phyloP scores from a whole-genome alignment of 2,329 filamentous ascomycete genomes.

The Ceratocystis lukuohia region DNA sequence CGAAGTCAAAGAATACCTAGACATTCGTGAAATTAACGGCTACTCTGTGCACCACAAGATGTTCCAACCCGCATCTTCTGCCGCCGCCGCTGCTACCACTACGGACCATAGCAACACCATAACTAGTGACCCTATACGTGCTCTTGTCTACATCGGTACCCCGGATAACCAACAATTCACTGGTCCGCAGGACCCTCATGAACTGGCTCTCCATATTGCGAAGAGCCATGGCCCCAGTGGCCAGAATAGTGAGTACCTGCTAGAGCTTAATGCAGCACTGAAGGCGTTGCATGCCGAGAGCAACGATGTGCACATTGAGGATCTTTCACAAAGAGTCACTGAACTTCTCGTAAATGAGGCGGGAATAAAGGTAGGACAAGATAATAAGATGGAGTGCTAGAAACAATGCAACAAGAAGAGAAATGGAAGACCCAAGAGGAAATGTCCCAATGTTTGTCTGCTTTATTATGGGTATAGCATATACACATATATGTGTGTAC shows the following conservation, averaged over 20 bases:
- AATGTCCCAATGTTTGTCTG: not conserved
- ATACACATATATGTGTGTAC: too few species aligned
- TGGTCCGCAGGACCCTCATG: slow-evolving; percentile 64
- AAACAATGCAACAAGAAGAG: not conserved
- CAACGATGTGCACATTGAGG: slow-evolving; percentile 70
- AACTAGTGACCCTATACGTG: slow-evolving; percentile 29
- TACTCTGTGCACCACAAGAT: slow-evolving; percentile 87
- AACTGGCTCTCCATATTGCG: slow-evolving; percentile 68
- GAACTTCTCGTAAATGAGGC: slow-evolving; percentile 32
- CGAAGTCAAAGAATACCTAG: slow-evolving; percentile 78
- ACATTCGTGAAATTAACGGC: slow-evolving; percentile 94
- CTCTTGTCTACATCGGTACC: slow-evolving; percentile 85
- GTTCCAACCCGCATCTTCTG: slow-evolving; percentile 49
- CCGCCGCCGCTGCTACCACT: slow-evolving; percentile 26
- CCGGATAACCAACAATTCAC: slow-evolving; percentile 88
- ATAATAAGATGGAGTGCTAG: not conserved
- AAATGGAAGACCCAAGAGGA: too few species aligned
- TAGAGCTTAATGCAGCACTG: slow-evolving; percentile 63
- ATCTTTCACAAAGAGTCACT: slow-evolving; percentile 61
- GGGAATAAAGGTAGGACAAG: not conserved
- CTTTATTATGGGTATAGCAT: too few species aligned
- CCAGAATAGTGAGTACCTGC: slow-evolving; percentile 78
- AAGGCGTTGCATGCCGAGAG: slow-evolving; percentile 59
- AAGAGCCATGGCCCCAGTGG: slow-evolving; percentile 70
- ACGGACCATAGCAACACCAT: too few species aligned